A percentile compares a stretch with the other conserved stretches of the same genome.
Evolutionary conservation across 1,284 basidiomycete species (phyloP).

Genomic region (Volvariella surrecta): DNA sequence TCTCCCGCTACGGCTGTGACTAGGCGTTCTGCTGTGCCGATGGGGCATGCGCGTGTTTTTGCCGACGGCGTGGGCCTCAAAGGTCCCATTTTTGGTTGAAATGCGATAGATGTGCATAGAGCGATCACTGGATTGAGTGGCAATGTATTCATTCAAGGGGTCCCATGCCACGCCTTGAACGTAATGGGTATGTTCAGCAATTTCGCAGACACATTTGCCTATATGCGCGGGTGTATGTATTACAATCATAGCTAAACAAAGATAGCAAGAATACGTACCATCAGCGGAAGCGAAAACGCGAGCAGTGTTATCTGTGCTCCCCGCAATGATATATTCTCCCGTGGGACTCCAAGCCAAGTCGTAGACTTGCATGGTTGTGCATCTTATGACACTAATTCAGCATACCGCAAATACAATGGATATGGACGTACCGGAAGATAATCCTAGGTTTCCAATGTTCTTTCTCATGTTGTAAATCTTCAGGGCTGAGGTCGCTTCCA

Average conservation of each 20-base stretch:
- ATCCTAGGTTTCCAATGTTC: constrained; percentile 93
- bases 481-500: constrained; percentile 64
- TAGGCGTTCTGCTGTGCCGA: constrained; percentile 59
- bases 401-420: constrained; percentile 2
- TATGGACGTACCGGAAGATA: constrained; percentile 60
- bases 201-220: constrained; percentile 79
- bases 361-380: constrained; percentile 91
- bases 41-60: constrained; percentile 71
- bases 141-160: constrained; percentile 89
- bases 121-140: constrained; percentile 89
- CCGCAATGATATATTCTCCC: constrained; percentile 88
- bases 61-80: constrained; percentile 81
- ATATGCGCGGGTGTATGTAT: constrained; percentile 8
- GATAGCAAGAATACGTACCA: constrained; percentile 38
- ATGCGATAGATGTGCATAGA: constrained; percentile 87
- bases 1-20: constrained; percentile 14
- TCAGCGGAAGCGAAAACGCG: constrained; percentile 75
- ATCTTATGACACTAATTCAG: constrained; percentile 32
- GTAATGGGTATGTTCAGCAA: constrained; percentile 88
- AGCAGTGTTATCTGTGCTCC: constrained; percentile 94
- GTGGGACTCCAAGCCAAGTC: constrained; percentile 97
- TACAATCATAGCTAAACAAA: neutral
- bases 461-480: constrained; percentile 85
- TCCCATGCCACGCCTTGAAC: constrained; percentile 98
- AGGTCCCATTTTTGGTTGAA: constrained; percentile 63